A percentile compares a stretch with the other conserved stretches of the same genome.
Conservation (phyloP, 805 yeast species). For the Zygosaccharomyces bailii region DNA sequence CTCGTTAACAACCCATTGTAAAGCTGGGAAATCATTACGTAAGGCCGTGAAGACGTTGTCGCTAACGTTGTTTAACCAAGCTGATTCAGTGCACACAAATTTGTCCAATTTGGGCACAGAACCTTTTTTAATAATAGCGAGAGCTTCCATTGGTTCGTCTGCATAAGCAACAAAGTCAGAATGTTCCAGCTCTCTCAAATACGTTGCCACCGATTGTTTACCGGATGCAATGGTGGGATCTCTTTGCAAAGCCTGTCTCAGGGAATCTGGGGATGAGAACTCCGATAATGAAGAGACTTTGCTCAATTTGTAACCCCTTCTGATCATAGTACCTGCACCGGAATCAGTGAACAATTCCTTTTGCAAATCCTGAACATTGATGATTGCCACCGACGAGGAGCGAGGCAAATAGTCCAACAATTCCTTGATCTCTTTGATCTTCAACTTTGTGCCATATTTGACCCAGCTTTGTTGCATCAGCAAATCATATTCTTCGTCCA, state of each 20-base stretch:
- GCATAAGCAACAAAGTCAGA: constrained; percentile 73
- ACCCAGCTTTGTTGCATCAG: constrained; percentile 95
- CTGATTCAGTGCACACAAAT: constrained; percentile 80
- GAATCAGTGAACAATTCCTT: constrained; percentile 97
- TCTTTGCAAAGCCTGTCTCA: constrained; percentile 71
- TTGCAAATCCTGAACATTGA: constrained; percentile 90
- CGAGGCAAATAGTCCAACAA: constrained; percentile 91
- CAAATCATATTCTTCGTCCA: constrained; percentile 93
- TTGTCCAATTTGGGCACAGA: constrained; percentile 71
- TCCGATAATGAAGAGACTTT: constrained; percentile 67
- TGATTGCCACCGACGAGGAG: constrained; percentile 96
- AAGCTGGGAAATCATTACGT: constrained; percentile 62
- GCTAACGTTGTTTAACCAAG: constrained; percentile 97
- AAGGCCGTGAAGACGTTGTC: constrained; percentile 88
- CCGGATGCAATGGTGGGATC: constrained; percentile 74
- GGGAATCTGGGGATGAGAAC: constrained; percentile 66
- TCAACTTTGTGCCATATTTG: constrained; percentile 95
- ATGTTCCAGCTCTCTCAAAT: constrained; percentile 66
- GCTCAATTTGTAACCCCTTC: constrained; percentile 90
- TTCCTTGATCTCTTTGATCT: constrained; percentile 94
- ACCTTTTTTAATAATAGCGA: constrained; percentile 73
- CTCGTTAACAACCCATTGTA: constrained; percentile 89
- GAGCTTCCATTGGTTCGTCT: constrained; percentile 92
- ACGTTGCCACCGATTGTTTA: constrained; percentile 71
- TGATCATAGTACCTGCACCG: constrained; percentile 97